Percentiles rank a stretch among this genome's conserved stretches.
Evolutionary conservation across 2,329 filamentous ascomycete species (phyloP).

Genomic region (Chaetothyriales sp.): DNA sequence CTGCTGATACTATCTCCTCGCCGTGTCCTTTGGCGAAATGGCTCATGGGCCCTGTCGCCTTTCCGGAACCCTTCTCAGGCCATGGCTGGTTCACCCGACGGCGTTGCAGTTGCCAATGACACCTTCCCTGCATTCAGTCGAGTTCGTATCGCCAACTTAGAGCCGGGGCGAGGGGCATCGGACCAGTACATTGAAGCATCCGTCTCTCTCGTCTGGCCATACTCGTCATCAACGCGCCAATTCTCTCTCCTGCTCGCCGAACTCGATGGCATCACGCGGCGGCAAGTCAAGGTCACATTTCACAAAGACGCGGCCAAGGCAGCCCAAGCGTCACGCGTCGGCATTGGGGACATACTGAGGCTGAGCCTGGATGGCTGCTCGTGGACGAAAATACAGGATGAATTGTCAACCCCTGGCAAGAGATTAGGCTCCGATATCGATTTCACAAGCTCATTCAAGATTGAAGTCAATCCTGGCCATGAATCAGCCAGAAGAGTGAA

Average conservation of each 20-base stretch:
- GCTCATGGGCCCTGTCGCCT: background rate
- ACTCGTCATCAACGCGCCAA: conserved; percentile 58
- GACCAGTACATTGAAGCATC: conserved; percentile 44
- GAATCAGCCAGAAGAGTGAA: background rate
- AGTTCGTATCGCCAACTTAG: background rate
- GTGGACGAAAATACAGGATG: conserved; percentile 43
- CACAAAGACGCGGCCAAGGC: conserved; percentile 53
- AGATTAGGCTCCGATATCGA: conserved; percentile 43
- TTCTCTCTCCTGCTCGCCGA: conserved; percentile 72
- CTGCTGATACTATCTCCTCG: no score
- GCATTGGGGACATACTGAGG: conserved; percentile 62
- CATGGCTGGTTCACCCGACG: background rate
- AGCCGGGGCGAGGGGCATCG: background rate
- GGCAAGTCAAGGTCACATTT: conserved; percentile 69
- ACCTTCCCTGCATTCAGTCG: background rate
- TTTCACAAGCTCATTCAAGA: conserved; percentile 20
- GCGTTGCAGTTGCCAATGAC: background rate
- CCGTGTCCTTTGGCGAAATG: background rate
- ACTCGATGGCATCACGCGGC: conserved; percentile 59
- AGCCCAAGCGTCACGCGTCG: conserved; percentile 50
- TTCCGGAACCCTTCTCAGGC: background rate
- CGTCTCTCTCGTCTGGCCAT: conserved; percentile 82
- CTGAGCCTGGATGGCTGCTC: conserved; percentile 53
- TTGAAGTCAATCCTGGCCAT: background rate
- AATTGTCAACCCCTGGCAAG: conserved; percentile 39